A percentile compares a stretch with the other conserved stretches of the same genome.
phyloP scores from a whole-genome alignment of 106 monocot genomes.

The Allium sativum region DNA sequence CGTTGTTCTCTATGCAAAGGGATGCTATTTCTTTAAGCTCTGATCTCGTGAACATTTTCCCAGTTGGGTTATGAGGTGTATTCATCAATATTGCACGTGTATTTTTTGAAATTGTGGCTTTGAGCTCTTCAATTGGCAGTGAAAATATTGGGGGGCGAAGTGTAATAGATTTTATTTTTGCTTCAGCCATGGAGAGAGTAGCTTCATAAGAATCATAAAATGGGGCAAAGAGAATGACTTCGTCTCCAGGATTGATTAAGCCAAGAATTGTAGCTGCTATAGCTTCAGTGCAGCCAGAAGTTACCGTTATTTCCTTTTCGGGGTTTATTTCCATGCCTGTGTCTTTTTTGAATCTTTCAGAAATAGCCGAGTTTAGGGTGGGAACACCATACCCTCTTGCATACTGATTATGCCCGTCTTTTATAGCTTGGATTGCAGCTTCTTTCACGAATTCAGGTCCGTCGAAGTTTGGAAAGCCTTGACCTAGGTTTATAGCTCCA shows the following conservation, averaged over 20 bases:
- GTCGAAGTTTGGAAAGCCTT: conserved; percentile 97
- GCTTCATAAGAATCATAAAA: conserved; percentile 97
- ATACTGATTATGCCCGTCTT: conserved; percentile 85
- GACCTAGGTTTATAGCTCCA: conserved; percentile 92
- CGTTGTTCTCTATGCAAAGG: conserved; percentile 80
- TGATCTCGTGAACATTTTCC: conserved; percentile 77
- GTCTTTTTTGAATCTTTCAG: conserved; percentile 70
- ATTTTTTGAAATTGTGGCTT: conserved; percentile 38
- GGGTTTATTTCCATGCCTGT: conserved; percentile 65
- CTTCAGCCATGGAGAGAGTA: conserved; percentile 90
- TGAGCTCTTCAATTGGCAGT: conserved; percentile 65
- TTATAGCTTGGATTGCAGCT: conserved; percentile 85
- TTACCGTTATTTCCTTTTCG: conserved; percentile 89
- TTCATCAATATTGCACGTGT: conserved; percentile 86
- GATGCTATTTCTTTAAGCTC: conserved; percentile 71
- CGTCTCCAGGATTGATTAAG: conserved; percentile 86
- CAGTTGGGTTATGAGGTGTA: conserved; percentile 95
- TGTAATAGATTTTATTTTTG: conserved; percentile 62
- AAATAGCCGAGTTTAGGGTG: conserved; percentile 68
- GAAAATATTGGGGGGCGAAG: conserved; percentile 79
- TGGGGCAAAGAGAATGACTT: conserved; percentile 87
- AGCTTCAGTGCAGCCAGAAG: conserved; percentile 96
- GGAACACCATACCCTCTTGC: conserved; percentile 89
- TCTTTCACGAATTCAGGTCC: conserved; percentile 94
- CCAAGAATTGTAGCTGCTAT: conserved; percentile 92